A percentile compares a stretch with the other conserved stretches of the same genome.
phyloP scores from a whole-genome alignment of 345 rosid genomes.

The Carallia pectinifolia region DNA sequence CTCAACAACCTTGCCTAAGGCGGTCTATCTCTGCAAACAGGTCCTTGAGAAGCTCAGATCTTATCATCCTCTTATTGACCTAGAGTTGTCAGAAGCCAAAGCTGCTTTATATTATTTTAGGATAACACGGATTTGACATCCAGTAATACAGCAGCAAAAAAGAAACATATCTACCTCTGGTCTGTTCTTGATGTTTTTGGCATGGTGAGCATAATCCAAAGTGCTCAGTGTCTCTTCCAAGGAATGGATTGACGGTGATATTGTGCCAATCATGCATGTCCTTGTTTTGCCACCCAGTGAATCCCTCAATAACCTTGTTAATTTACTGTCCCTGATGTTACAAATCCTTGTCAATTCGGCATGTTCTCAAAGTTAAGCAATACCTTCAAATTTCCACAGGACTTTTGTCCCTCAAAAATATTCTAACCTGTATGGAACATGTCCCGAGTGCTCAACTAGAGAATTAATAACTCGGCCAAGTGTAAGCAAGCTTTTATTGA shows the following conservation, averaged over 20 bases:
- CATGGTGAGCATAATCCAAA: slow-evolving; percentile 93
- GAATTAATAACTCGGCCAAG: slow-evolving; percentile 96
- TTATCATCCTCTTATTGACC: slow-evolving; percentile 51
- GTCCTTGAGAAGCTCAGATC: slow-evolving; percentile 93
- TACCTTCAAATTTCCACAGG: background rate
- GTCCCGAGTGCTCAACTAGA: slow-evolving; percentile 97
- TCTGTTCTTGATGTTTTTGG: slow-evolving; percentile 96
- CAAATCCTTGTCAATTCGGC: background rate
- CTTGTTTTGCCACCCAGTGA: slow-evolving; percentile 97
- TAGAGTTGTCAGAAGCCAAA: background rate
- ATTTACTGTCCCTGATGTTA: slow-evolving; percentile 77
- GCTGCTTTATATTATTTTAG: background rate
- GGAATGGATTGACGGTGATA: slow-evolving; percentile 88
- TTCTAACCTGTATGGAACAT: slow-evolving; percentile 85
- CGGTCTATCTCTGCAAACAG: slow-evolving; percentile 93
- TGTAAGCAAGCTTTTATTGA: slow-evolving; percentile 96
- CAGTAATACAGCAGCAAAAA: background rate
- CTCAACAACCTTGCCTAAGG: slow-evolving; percentile 78
- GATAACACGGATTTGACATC: background rate
- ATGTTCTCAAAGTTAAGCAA: background rate
- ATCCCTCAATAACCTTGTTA: slow-evolving; percentile 94
- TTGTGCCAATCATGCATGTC: slow-evolving; percentile 95
- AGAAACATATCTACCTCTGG: slow-evolving; percentile 65
- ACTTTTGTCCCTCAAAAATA: background rate
- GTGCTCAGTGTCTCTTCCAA: slow-evolving; percentile 98